These are phyloP conservation scores for Ceratocystis eucalypticola DNA, from an alignment of 2,329 filamentous ascomycete species.

Conservation along the genomic window DNA sequence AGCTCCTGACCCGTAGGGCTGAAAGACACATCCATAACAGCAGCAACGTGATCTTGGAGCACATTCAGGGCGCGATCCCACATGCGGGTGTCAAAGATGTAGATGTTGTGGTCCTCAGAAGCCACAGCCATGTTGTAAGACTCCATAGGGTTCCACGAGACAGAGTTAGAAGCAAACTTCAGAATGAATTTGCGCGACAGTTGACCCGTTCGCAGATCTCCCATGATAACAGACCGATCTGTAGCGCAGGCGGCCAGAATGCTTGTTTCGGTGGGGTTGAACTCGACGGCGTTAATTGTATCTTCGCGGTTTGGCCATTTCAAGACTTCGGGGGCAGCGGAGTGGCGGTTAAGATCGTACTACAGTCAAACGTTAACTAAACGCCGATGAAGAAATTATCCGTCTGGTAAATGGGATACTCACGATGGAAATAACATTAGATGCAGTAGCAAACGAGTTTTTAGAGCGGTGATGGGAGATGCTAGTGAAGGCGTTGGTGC, in stretches of 20 bases:
- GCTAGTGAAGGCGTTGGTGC: slow-evolving; percentile 67
- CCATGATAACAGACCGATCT: slow-evolving; percentile 77
- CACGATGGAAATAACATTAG: slow-evolving; percentile 59
- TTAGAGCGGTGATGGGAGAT: slow-evolving; percentile 69
- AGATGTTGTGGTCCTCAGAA: slow-evolving; percentile 84
- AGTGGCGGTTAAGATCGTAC: slow-evolving; percentile 73
- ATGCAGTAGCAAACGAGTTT: slow-evolving; percentile 67
- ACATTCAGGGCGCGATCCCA: slow-evolving; percentile 80
- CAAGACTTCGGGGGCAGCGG: slow-evolving; percentile 67
- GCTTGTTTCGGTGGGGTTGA: slow-evolving; percentile 90
- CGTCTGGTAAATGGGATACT: not conserved
- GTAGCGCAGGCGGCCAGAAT: slow-evolving; percentile 74
- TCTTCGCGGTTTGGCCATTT: slow-evolving; percentile 80
- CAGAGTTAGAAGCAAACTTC: slow-evolving; percentile 66
- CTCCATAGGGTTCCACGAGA: slow-evolving; percentile 94
- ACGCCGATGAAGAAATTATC: not conserved
- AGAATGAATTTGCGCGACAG: slow-evolving; percentile 71
- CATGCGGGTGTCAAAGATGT: slow-evolving; percentile 85
- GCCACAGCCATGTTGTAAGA: slow-evolving; percentile 89
- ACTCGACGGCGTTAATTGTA: slow-evolving; percentile 75
- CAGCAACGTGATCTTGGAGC: slow-evolving; percentile 73
- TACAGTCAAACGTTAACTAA: not conserved
- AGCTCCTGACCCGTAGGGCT: slow-evolving; percentile 89
- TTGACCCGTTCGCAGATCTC: slow-evolving; percentile 77
- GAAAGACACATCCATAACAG: slow-evolving; percentile 95